A percentile compares a stretch with the other conserved stretches of the same genome.
Conservation (phyloP, 2,329 filamentous ascomycete species). For the Macrophomina phaseolina region DNA sequence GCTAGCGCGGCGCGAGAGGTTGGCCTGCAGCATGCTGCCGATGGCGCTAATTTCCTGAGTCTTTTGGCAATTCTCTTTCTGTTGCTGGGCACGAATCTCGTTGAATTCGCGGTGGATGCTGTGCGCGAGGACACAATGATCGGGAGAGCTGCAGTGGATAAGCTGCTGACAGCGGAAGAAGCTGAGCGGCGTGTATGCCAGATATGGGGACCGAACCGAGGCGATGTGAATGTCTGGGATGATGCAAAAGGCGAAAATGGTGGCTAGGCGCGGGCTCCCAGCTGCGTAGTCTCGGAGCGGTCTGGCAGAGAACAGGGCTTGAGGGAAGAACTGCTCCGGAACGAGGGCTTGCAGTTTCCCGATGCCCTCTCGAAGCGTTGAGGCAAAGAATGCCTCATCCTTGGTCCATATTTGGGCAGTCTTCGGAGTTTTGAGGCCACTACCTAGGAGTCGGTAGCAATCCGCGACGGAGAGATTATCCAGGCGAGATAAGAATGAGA, state of each 20-base stretch:
- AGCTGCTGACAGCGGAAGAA: constrained; percentile 54
- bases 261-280: constrained; percentile 9
- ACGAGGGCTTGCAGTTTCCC: constrained; percentile 39
- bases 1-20: neutral
- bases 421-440: constrained; percentile 17
- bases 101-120: constrained; percentile 55
- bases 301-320: constrained; percentile 51
- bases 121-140: constrained; percentile 51
- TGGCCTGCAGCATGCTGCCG: neutral
- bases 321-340: constrained; percentile 48
- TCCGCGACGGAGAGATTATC: constrained; percentile 34
- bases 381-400: constrained; percentile 45
- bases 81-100: constrained; percentile 30
- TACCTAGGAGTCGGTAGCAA: constrained; percentile 29
- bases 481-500: constrained; percentile 34
- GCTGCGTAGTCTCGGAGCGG: constrained; percentile 39
- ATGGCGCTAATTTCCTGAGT: neutral
- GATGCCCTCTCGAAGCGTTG: constrained; percentile 41
- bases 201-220: constrained; percentile 35
- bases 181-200: constrained; percentile 47
- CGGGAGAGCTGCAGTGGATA: constrained; percentile 51
- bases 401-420: constrained; percentile 30
- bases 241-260: constrained; percentile 47
- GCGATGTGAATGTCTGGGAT: constrained; percentile 51
- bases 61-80: constrained; percentile 23